These are phyloP conservation scores for Aaosphaeria pasadenensis DNA, from an alignment of 2,329 filamentous ascomycete species.

Conservation along the genomic window DNA sequence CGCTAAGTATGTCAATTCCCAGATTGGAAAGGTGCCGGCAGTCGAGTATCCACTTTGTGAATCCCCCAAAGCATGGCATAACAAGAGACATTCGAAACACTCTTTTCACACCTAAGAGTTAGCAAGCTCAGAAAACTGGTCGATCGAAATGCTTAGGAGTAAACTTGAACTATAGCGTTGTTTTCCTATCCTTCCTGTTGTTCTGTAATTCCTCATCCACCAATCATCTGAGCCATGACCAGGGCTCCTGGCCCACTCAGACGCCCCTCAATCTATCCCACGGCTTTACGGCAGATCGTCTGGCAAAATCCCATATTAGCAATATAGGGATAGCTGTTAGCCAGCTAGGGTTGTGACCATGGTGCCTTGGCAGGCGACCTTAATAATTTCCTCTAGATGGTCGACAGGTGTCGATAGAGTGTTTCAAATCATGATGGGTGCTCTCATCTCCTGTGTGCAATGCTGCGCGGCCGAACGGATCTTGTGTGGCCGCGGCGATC, in stretches of 20 bases:
- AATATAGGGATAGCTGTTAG: background rate
- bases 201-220: too few species aligned
- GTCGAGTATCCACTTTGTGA: too few species aligned
- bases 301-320: background rate
- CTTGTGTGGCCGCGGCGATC: background rate
- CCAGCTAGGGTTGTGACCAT: background rate
- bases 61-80: too few species aligned
- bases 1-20: background rate
- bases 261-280: conserved; percentile 1
- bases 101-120: too few species aligned
- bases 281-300: conserved; percentile 11
- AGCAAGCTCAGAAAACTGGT: too few species aligned
- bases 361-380: background rate
- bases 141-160: too few species aligned
- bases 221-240: too few species aligned
- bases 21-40: too few species aligned
- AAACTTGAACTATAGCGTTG: too few species aligned
- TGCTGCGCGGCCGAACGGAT: background rate
- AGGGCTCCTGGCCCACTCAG: too few species aligned
- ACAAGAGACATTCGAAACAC: too few species aligned
- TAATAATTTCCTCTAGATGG: background rate
- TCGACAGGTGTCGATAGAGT: background rate
- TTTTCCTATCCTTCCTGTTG: too few species aligned
- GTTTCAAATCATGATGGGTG: background rate
- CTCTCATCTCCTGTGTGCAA: background rate